Conservation (phyloP, 257 asterid genomes). For the Petrea volubilis region DNA sequence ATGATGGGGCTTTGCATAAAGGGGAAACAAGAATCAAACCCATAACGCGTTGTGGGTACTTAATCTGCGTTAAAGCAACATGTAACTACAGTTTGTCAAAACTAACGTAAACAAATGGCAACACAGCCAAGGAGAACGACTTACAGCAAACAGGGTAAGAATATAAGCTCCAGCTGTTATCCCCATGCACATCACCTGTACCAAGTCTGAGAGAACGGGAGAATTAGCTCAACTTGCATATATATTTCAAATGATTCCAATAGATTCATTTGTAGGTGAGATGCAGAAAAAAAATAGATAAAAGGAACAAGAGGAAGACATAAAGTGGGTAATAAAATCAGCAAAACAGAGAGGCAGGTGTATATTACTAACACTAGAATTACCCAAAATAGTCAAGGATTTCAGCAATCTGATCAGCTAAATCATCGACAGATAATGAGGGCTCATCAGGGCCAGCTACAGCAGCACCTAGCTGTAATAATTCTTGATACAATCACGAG, state of each 20-base stretch:
- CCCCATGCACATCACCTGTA: constrained; percentile 68
- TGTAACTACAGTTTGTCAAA: constrained; percentile 8
- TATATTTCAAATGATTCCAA: neutral
- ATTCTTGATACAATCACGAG: constrained; percentile 25
- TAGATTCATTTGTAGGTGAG: neutral
- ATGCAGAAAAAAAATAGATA: neutral
- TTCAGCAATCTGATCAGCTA: constrained; percentile 56
- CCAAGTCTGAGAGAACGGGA: constrained; percentile 47
- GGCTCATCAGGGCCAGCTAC: constrained; percentile 35
- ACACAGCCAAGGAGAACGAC: constrained; percentile 25
- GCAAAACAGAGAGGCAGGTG: neutral
- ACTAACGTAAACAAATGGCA: neutral
- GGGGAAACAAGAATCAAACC: constrained; percentile 75
- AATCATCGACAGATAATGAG: constrained; percentile 41
- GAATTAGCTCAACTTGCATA: neutral
- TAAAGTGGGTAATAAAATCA: neutral
- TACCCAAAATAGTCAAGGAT: constrained; percentile 51
- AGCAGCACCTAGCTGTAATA: constrained; percentile 49
- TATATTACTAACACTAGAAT: constrained; percentile 8
- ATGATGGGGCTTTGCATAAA: constrained; percentile 66
- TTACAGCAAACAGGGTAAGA: constrained; percentile 63
- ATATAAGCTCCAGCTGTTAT: constrained; percentile 73
- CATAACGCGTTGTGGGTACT: constrained; percentile 51
- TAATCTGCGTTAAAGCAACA: constrained; percentile 38
- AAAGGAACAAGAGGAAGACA: neutral